Evolutionary conservation across 2,329 filamentous ascomycete genomes (phyloP).

Genomic region (Daldinia sp.): DNA sequence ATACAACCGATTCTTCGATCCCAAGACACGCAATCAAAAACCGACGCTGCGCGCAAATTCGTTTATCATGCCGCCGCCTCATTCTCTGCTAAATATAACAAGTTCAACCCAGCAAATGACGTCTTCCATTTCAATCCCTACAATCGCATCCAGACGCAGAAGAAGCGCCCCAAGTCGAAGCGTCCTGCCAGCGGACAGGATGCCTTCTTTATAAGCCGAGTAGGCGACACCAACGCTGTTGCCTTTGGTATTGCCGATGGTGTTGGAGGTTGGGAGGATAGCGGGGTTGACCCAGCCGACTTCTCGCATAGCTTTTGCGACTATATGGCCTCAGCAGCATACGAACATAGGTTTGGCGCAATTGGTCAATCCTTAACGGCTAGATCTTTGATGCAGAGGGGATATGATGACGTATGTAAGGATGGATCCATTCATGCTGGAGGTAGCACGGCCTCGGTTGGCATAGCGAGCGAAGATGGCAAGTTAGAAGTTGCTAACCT

Average conservation of each 20-base stretch:
- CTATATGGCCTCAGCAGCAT: conserved; percentile 84
- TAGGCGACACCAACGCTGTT: conserved; percentile 76
- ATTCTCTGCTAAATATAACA: conserved; percentile 75
- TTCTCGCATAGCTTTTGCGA: conserved; percentile 94
- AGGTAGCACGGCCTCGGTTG: conserved; percentile 93
- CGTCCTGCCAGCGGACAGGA: conserved; percentile 89
- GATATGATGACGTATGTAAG: conserved; percentile 81
- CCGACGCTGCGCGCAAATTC: conserved; percentile 52
- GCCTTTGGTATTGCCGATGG: conserved; percentile 93
- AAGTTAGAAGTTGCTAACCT: conserved; percentile 89
- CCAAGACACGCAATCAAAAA: conserved; percentile 30
- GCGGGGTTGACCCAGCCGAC: conserved; percentile 90
- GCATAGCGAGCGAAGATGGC: conserved; percentile 75
- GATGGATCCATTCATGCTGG: conserved; percentile 80
- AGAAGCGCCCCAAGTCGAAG: conserved; percentile 61
- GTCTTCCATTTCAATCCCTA: conserved; percentile 77
- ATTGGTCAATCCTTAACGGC: conserved; percentile 61
- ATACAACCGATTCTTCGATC: conserved; percentile 37
- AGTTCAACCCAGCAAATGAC: conserved; percentile 73
- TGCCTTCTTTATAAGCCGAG: conserved; percentile 88
- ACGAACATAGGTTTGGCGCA: conserved; percentile 57
- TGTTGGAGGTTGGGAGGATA: conserved; percentile 94
- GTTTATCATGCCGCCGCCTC: conserved; percentile 78
- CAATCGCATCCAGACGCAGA: conserved; percentile 63
- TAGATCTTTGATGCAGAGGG: conserved; percentile 77